A percentile compares a stretch with the other conserved stretches of the same genome.
phyloP scores from a whole-genome alignment of 192 early-diverging fungal genomes.

The Coemansia sp. region DNA sequence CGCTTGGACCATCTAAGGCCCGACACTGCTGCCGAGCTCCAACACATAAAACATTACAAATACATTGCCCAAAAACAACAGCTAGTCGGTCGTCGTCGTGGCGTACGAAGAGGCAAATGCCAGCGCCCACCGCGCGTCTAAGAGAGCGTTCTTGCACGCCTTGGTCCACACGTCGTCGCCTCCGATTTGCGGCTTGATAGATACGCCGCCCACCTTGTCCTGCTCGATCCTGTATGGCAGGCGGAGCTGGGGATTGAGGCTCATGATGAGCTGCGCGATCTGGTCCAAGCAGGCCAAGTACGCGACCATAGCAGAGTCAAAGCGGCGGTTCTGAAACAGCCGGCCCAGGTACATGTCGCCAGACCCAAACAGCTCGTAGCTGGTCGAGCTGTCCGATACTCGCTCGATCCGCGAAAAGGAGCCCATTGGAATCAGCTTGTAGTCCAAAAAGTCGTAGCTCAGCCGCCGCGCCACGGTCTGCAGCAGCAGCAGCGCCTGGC shows the following conservation, averaged over 20 bases:
- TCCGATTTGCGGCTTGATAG: slow-evolving; percentile 85
- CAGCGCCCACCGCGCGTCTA: slow-evolving; percentile 89
- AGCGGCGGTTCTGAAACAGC: slow-evolving; percentile 81
- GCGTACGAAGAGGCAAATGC: slow-evolving; percentile 66
- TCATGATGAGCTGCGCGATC: slow-evolving; percentile 79
- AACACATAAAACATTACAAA: neutral
- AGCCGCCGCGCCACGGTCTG: slow-evolving; percentile 87
- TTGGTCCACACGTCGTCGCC: slow-evolving; percentile 93
- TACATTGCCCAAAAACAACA: neutral
- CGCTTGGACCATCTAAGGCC: slow-evolving; percentile 37
- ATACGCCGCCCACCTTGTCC: slow-evolving; percentile 85
- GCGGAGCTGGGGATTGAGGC: slow-evolving; percentile 71
- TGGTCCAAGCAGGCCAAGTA: slow-evolving; percentile 91
- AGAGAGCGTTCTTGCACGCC: slow-evolving; percentile 86
- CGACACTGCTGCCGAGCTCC: slow-evolving; percentile 13
- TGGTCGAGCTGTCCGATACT: slow-evolving; percentile 65
- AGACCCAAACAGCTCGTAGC: slow-evolving; percentile 89
- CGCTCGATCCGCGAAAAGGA: slow-evolving; percentile 91
- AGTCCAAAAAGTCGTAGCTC: slow-evolving; percentile 80
- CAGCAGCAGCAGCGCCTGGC: slow-evolving; percentile 83
- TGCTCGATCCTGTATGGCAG: slow-evolving; percentile 89
- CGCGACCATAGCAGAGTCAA: slow-evolving; percentile 88
- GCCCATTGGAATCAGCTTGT: slow-evolving; percentile 88
- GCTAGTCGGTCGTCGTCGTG: neutral
- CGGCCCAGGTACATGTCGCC: slow-evolving; percentile 78